phyloP scores from a whole-genome alignment of 345 rosid species.

The Lepidium aucheri region DNA sequence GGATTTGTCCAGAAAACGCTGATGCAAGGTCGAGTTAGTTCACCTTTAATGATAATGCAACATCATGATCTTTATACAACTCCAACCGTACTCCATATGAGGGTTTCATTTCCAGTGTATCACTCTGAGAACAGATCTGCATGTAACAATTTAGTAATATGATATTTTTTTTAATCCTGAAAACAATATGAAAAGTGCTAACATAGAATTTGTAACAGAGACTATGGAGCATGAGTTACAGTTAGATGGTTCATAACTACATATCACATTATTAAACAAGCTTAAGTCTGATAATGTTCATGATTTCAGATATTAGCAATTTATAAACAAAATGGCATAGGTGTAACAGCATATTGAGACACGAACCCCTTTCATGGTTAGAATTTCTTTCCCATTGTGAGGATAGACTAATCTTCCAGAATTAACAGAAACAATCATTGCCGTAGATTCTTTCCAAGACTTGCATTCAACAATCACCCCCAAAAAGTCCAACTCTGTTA shows the following conservation, averaged over 20 bases:
- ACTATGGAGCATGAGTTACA: neutral
- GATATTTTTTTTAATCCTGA: neutral
- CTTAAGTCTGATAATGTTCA: slow-evolving; percentile 1
- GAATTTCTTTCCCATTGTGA: slow-evolving; percentile 42
- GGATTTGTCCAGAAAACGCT: neutral
- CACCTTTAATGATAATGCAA: slow-evolving; percentile 57
- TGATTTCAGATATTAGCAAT: slow-evolving; percentile 7
- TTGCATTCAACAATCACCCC: slow-evolving; percentile 53
- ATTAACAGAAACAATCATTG: slow-evolving; percentile 29
- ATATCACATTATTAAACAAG: slow-evolving; percentile 3
- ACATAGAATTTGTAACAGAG: neutral
- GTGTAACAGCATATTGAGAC: slow-evolving; percentile 15
- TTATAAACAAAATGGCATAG: neutral
- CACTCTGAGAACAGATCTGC: slow-evolving; percentile 35
- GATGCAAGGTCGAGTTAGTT: slow-evolving; percentile 19
- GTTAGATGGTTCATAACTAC: slow-evolving; percentile 7
- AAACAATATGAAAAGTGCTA: neutral
- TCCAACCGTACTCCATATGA: slow-evolving; percentile 51
- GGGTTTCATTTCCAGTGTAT: slow-evolving; percentile 33
- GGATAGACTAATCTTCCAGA: slow-evolving; percentile 53
- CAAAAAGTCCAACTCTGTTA: slow-evolving; percentile 46
- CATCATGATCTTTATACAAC: slow-evolving; percentile 40
- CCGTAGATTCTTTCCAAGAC: slow-evolving; percentile 52
- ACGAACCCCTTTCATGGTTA: slow-evolving; percentile 47
- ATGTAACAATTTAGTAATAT: slow-evolving; percentile 6